Percentiles rank a stretch among this genome's conserved stretches.
These are phyloP conservation scores for Leccinum fibrillosum DNA, from an alignment of 768 basidiomycete genomes.

Conservation along the genomic window DNA sequence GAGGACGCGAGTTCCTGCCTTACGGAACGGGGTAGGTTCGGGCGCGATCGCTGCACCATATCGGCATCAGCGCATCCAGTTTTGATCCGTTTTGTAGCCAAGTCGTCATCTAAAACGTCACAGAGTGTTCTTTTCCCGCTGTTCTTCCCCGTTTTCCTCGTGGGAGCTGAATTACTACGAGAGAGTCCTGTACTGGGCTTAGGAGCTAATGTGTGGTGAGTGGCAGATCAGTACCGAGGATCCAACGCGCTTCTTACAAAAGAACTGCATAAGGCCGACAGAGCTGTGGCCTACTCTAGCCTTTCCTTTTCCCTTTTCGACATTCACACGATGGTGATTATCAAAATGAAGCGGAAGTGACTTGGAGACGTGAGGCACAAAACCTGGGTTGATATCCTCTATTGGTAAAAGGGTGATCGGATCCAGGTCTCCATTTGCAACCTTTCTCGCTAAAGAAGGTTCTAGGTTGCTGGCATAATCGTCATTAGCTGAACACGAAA, in stretches of 20 bases:
- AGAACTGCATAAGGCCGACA: constrained; percentile 56
- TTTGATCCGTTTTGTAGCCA: constrained; percentile 49
- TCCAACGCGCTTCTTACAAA: constrained; percentile 44
- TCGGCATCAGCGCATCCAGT: constrained; percentile 17
- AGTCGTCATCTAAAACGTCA: constrained; percentile 67
- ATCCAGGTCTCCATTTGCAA: constrained; percentile 69
- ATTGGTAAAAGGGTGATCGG: constrained; percentile 69
- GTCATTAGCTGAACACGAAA: constrained; percentile 7
- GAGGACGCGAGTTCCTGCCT: constrained; percentile 4
- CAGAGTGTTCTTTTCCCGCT: constrained; percentile 77
- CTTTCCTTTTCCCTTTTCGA: constrained; percentile 49
- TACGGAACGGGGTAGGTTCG: constrained; percentile 14
- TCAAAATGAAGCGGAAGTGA: constrained; percentile 33
- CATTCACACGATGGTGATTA: constrained; percentile 23
- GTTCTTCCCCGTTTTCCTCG: constrained; percentile 44
- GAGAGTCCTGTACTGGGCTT: constrained; percentile 23
- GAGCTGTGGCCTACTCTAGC: constrained; percentile 20
- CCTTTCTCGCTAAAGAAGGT: constrained; percentile 54
- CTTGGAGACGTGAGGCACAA: constrained; percentile 52
- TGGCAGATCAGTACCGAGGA: constrained; percentile 36
- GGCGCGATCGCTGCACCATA: constrained; percentile 28
- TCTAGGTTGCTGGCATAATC: constrained; percentile 55
- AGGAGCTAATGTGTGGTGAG: constrained; percentile 30
- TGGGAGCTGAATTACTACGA: constrained; percentile 30
- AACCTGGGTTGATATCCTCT: constrained; percentile 73